Evolutionary conservation across 768 basidiomycete species (phyloP), one percentile per base, ranked within the genome.

Genomic region (Mycena leptocephala): DNA sequence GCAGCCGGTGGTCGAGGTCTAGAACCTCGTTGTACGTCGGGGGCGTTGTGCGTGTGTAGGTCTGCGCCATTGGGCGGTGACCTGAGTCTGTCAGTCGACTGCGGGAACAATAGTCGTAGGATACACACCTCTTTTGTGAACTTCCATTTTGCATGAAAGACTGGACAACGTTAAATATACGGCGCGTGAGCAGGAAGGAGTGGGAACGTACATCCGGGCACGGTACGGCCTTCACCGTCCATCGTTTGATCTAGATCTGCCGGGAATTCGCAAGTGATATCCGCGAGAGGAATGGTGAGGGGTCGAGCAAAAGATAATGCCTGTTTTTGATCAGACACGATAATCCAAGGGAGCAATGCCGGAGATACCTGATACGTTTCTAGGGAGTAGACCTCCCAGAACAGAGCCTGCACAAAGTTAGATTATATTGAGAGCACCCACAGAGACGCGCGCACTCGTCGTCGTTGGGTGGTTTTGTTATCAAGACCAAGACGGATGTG

Each of bases 271-370:
- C 58, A 61, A 80, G 26, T 80, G 76, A 63, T 78, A 79, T 43
- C 85, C 20, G 30, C 32, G 13, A 41, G 32, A 2, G 32, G 33
- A 41, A 74, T 68, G 26, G 55, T 56, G 13, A 68, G 30, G 0
- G 73, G 73, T 79, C 80, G 53, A 78, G 41, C 78, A 82, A 26
- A 87, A 85, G n/a, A 87, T 77, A 58, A 76, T 72, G 69, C 82
- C 83, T 80, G 26, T 16, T 6, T 0, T 3, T n/a, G 13, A 11
- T 62, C 32, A 63, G 41, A 14, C 1, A 70, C n/a, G 2, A 28
- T 2, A 16, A n/a, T 4, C 1, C 5, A 55, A 30, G 22, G 55
- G 28, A 6, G 33, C 7, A 39, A 39, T n/a, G n/a, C n/a, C n/a
- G n/a, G n/a, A 18, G 2, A 8, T 32, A 66, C 72, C 35, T 9